phyloP scores from a whole-genome alignment of 2,329 filamentous ascomycete species.

The Acephala macrosclerotiorum region DNA sequence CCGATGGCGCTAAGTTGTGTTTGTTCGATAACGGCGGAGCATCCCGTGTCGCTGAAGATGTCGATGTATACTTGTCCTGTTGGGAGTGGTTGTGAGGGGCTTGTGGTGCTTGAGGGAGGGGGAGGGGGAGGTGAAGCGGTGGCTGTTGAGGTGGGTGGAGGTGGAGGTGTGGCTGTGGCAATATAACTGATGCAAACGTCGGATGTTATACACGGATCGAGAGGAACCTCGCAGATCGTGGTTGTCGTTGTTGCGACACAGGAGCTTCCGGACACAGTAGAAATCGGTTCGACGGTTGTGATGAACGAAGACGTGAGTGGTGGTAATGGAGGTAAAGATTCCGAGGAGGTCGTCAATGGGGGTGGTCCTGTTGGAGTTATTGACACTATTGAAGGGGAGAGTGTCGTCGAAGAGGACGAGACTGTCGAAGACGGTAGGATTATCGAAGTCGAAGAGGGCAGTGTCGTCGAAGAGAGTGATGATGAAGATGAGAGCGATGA shows the following conservation, averaged over 20 bases:
- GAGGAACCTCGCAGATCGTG: constrained; percentile 13
- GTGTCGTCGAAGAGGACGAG: constrained; percentile 10
- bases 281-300: constrained; percentile 15
- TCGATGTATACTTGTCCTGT: constrained; percentile 2
- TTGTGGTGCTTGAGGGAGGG: constrained; percentile 1
- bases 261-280: constrained; percentile 14
- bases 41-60: constrained; percentile 1
- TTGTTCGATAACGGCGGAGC: constrained; percentile 1
- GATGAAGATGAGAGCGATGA: no score
- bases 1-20: background rate
- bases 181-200: constrained; percentile 2
- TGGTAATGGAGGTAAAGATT: constrained; percentile 17
- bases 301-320: constrained; percentile 13
- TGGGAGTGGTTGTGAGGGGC: constrained; percentile 1
- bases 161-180: background rate
- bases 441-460: no score
- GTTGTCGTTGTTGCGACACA: constrained; percentile 16
- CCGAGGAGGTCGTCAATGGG: constrained; percentile 12
- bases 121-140: background rate
- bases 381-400: no score
- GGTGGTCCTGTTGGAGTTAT: constrained; percentile 10
- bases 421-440: no score
- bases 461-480: constrained; percentile 12
- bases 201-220: constrained; percentile 6
- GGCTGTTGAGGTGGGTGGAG: constrained; percentile 1